Conservation (phyloP, 176 grass and related monocot genomes). For the Raddia distichophylla region DNA sequence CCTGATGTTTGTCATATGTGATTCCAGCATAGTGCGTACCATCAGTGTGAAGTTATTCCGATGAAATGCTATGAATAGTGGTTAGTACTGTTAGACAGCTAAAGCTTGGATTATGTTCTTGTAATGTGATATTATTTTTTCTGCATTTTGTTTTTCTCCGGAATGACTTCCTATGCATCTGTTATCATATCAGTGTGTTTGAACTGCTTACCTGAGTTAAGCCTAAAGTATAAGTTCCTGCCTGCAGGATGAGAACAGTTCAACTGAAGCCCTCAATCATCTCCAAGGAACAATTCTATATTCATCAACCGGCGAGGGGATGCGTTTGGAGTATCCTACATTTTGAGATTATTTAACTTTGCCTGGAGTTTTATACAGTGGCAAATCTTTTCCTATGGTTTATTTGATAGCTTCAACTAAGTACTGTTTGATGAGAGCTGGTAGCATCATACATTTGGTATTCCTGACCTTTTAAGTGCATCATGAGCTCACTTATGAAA, state of each 20-base stretch:
- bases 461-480: neutral
- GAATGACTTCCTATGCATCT: neutral
- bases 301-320: conserved; percentile 76
- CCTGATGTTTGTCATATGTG: neutral
- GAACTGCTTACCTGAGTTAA: neutral
- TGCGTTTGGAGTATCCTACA: conserved; percentile 96
- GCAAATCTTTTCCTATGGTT: conserved; percentile 9
- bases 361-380: conserved; percentile 20
- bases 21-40: neutral
- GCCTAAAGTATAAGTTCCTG: conserved; percentile 27
- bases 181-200: conserved; percentile 5
- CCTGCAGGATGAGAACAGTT: conserved; percentile 69
- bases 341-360: conserved; percentile 32
- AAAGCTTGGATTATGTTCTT: neutral
- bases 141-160: neutral
- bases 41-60: neutral
- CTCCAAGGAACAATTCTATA: conserved; percentile 80
- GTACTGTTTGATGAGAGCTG: neutral
- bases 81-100: conserved; percentile 3
- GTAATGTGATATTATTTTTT: neutral
- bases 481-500: neutral
- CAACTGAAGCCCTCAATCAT: conserved; percentile 77
- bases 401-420: conserved; percentile 5
- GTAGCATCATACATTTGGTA: conserved; percentile 14
- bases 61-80: conserved; percentile 1